These are phyloP conservation scores for Colletotrichum chlorophyti DNA, from an alignment of 2,329 filamentous ascomycete genomes.

Conservation along the genomic window DNA sequence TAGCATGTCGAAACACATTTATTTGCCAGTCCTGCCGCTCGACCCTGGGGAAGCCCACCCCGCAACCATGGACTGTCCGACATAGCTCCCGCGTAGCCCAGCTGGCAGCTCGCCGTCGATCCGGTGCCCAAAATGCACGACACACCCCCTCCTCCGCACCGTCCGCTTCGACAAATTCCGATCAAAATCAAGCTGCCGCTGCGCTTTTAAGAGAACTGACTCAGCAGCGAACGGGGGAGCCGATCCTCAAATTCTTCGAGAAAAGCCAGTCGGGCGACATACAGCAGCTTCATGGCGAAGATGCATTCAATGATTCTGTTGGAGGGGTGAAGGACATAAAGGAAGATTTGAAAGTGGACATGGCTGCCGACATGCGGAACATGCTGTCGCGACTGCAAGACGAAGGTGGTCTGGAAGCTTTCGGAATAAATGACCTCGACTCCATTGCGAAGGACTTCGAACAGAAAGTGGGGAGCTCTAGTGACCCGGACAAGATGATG, in stretches of 20 bases:
- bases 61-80: constrained; percentile 37
- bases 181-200: constrained; percentile 6
- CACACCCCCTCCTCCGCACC: background rate
- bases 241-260: constrained; percentile 55
- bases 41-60: constrained; percentile 36
- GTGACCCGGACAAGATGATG: constrained; percentile 43
- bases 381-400: constrained; percentile 37
- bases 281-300: constrained; percentile 44
- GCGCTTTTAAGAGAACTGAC: constrained; percentile 32
- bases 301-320: constrained; percentile 49
- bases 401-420: constrained; percentile 33
- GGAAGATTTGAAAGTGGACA: constrained; percentile 34
- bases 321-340: constrained; percentile 38
- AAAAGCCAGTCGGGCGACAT: constrained; percentile 47
- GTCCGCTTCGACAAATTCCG: background rate
- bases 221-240: constrained; percentile 21
- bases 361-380: constrained; percentile 33
- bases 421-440: constrained; percentile 54
- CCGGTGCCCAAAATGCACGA: background rate
- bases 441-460: constrained; percentile 43
- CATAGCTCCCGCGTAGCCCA: constrained; percentile 40
- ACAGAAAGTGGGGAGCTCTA: constrained; percentile 19
- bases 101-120: constrained; percentile 9
- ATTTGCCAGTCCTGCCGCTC: constrained; percentile 47
- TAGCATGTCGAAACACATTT: constrained; percentile 41